Percentiles rank a stretch among this genome's conserved stretches.
Evolutionary conservation across 305 asterid genomes (phyloP).

Genomic region (Petunia hybrid): DNA sequence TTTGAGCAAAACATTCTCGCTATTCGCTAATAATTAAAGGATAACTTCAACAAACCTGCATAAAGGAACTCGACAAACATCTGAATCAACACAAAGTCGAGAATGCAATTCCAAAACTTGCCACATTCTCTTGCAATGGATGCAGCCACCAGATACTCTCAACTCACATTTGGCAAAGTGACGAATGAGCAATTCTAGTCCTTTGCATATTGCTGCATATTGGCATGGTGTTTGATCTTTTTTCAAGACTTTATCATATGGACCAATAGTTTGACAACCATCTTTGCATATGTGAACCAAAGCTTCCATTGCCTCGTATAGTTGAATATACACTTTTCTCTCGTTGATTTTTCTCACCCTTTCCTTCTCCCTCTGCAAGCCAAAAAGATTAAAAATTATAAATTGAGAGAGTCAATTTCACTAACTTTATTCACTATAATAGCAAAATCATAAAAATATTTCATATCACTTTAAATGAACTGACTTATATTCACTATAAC

Average conservation of each 20-base stretch:
- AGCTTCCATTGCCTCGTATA: conserved; percentile 92
- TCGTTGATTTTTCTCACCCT: conserved; percentile 57
- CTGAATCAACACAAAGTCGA: conserved; percentile 67
- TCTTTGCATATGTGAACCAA: conserved; percentile 83
- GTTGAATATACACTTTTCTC: conserved; percentile 58
- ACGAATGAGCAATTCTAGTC: conserved; percentile 70
- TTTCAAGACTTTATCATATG: conserved; percentile 59
- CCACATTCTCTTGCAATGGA: conserved; percentile 91
- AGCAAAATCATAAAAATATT: not conserved
- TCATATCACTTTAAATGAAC: no score
- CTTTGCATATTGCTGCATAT: conserved; percentile 66
- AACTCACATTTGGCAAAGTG: conserved; percentile 77
- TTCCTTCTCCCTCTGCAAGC: conserved; percentile 54
- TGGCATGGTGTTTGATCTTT: conserved; percentile 57
- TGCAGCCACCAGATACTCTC: conserved; percentile 74
- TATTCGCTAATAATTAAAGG: not conserved
- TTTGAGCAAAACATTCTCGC: not conserved
- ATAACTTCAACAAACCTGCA: conserved; percentile 62
- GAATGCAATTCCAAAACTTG: conserved; percentile 80
- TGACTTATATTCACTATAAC: no score
- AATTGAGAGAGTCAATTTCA: not conserved
- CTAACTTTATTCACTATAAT: not conserved
- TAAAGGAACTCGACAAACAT: conserved; percentile 75
- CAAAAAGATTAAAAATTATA: conserved; percentile 13
- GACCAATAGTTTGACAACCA: conserved; percentile 82